phyloP scores from a whole-genome alignment of 768 basidiomycete genomes.

The Chiua virens region DNA sequence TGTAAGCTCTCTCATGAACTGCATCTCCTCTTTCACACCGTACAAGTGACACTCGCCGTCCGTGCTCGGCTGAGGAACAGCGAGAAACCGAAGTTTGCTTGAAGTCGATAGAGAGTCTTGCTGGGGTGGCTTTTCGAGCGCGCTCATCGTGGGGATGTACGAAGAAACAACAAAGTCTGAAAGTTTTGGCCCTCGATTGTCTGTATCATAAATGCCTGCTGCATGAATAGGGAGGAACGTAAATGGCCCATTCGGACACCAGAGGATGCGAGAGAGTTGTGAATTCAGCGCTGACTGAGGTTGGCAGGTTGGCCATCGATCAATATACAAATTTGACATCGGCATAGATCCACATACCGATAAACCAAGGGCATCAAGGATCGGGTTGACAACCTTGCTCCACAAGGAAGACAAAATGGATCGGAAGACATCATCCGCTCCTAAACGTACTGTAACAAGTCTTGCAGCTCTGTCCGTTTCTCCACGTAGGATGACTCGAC shows the following conservation, averaged over 20 bases:
- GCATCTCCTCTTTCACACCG: slow-evolving; percentile 12
- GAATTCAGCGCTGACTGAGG: background rate
- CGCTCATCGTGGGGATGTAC: slow-evolving; percentile 29
- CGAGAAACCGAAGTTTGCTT: slow-evolving; percentile 1
- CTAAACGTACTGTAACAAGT: background rate
- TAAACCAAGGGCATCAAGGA: background rate
- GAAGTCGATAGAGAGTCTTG: background rate
- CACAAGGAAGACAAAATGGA: background rate
- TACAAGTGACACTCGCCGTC: slow-evolving; percentile 5
- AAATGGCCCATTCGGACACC: background rate
- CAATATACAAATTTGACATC: no score
- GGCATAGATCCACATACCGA: background rate
- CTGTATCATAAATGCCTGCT: background rate
- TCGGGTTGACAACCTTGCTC: background rate
- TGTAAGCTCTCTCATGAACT: slow-evolving; percentile 9
- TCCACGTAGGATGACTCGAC: background rate
- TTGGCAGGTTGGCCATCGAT: background rate
- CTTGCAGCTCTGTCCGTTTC: background rate
- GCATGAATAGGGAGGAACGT: slow-evolving; percentile 1
- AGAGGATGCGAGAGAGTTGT: background rate
- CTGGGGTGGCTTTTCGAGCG: slow-evolving; percentile 2
- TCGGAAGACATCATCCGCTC: background rate
- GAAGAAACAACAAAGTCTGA: slow-evolving; percentile 12
- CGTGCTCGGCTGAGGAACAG: slow-evolving; percentile 12
- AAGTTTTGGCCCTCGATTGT: background rate